Base-by-base conservation (phyloP, 139 green algal genomes). In the Helicosporidium sp. region DNA sequence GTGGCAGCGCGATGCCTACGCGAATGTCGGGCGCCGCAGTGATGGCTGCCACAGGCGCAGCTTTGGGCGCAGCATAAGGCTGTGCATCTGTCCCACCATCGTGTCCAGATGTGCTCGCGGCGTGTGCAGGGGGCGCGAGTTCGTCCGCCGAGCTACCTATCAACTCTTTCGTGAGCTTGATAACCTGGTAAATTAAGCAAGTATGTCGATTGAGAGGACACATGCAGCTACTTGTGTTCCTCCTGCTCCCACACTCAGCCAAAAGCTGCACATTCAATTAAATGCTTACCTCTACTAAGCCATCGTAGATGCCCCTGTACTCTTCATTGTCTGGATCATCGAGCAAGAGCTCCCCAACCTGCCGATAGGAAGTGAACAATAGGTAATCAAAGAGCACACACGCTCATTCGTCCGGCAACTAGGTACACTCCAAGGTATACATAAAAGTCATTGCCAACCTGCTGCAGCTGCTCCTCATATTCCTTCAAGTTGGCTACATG, bases 331-430 rank as follows among this genome's bases (percentile, higher is more conserved):
- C 43, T 3, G 66, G 69, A 15, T 84, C 70, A 15, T 64, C 35
- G n/a, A 83, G 54, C 16, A 88, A 60, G 7, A 87, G 60, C 31
- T 74, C 58, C 44, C 80, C 74, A 3, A 87, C 76, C 65, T 87
- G 68, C 1, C 10, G 31, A 18, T 37, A 18, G 31, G n/a, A n/a
- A n/a, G n/a, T n/a, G n/a, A n/a, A n/a, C n/a, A n/a, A n/a, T n/a
- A n/a, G n/a, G n/a, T n/a, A n/a, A n/a, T n/a, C n/a, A n/a, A n/a
- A n/a, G n/a, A n/a, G n/a, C n/a, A n/a, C n/a, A n/a, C n/a, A n/a
- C n/a, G n/a, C n/a, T n/a, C n/a, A n/a, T n/a, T n/a, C n/a, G n/a
- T n/a, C n/a, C n/a, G n/a, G n/a, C n/a, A n/a, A n/a, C n/a, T n/a
- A n/a, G n/a, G n/a, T n/a, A n/a, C n/a, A n/a, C n/a, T n/a, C n/a